phyloP scores from a whole-genome alignment of 1,284 basidiomycete genomes.

The Heterobasidion annosum region DNA sequence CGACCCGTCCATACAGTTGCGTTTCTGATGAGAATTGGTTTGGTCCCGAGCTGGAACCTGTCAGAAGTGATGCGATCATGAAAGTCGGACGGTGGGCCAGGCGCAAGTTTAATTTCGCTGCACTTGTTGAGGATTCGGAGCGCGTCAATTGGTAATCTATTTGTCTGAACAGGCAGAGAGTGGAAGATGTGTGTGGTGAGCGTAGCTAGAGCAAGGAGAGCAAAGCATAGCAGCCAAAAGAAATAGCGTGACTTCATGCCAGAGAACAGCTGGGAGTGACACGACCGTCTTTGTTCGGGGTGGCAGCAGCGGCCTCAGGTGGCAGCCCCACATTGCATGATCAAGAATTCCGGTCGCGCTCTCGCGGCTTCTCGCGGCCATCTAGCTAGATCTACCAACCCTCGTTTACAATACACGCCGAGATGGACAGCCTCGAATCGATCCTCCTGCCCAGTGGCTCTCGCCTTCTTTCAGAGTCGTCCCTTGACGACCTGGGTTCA shows the following conservation, averaged over 20 bases:
- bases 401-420: too few species aligned
- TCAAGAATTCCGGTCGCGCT: too few species aligned
- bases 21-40: constrained; percentile 44
- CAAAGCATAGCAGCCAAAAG: not conserved
- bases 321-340: too few species aligned
- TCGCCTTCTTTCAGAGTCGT: constrained; percentile 43
- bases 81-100: constrained; percentile 31
- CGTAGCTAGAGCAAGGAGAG: not conserved
- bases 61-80: constrained; percentile 36
- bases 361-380: not conserved
- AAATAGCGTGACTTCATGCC: not conserved
- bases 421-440: constrained; percentile 24
- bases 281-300: too few species aligned
- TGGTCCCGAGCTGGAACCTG: constrained; percentile 38
- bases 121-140: constrained; percentile 11
- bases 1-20: constrained; percentile 51
- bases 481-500: constrained; percentile 26
- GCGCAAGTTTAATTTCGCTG: constrained; percentile 16
- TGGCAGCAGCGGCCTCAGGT: too few species aligned
- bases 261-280: too few species aligned
- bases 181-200: not conserved
- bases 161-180: not conserved
- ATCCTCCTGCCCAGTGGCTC: constrained; percentile 29
- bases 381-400: not conserved
- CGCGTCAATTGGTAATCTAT: not conserved